Evolutionary conservation across 2,329 filamentous ascomycete species (phyloP).

Genomic region (Helicocarpus griseus): DNA sequence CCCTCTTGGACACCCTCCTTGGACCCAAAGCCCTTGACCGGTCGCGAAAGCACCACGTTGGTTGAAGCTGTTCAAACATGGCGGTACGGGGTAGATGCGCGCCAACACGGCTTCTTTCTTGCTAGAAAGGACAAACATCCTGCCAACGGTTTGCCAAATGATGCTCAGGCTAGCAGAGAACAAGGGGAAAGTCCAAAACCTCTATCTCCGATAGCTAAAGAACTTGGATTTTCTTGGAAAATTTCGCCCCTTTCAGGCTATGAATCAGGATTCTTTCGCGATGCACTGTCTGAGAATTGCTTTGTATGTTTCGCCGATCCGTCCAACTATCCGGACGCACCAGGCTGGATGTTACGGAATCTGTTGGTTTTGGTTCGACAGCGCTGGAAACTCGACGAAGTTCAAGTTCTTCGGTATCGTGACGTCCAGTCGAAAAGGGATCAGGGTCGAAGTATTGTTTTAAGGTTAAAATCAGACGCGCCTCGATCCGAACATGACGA

Average conservation of each 20-base stretch:
- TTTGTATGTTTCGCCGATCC: slow-evolving; percentile 86
- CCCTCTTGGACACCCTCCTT: slow-evolving; percentile 62
- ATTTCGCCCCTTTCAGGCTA: slow-evolving; percentile 67
- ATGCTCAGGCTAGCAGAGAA: slow-evolving; percentile 17
- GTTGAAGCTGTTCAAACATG: slow-evolving; percentile 81
- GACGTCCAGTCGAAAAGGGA: slow-evolving; percentile 71
- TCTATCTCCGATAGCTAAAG: slow-evolving; percentile 44
- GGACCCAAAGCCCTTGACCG: slow-evolving; percentile 38
- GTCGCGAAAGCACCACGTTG: slow-evolving; percentile 64
- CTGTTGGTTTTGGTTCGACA: slow-evolving; percentile 75
- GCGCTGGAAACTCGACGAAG: slow-evolving; percentile 64
- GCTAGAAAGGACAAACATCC: slow-evolving; percentile 57
- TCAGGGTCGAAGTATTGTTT: slow-evolving; percentile 69
- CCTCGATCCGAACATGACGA: slow-evolving; percentile 19
- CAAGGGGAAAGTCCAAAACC: slow-evolving; percentile 27
- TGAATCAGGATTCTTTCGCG: slow-evolving; percentile 79
- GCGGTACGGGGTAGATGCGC: slow-evolving; percentile 68
- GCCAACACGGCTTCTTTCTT: slow-evolving; percentile 94
- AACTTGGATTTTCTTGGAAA: slow-evolving; percentile 64
- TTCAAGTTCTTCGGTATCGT: slow-evolving; percentile 82
- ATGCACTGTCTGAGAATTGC: slow-evolving; percentile 59
- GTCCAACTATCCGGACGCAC: slow-evolving; percentile 77
- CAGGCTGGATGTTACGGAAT: slow-evolving; percentile 89
- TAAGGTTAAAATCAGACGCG: slow-evolving; percentile 46
- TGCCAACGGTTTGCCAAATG: slow-evolving; percentile 7